Evolutionary conservation across 495 filamentous ascomycete species (phyloP).

Genomic region (Podospora anserina): DNA sequence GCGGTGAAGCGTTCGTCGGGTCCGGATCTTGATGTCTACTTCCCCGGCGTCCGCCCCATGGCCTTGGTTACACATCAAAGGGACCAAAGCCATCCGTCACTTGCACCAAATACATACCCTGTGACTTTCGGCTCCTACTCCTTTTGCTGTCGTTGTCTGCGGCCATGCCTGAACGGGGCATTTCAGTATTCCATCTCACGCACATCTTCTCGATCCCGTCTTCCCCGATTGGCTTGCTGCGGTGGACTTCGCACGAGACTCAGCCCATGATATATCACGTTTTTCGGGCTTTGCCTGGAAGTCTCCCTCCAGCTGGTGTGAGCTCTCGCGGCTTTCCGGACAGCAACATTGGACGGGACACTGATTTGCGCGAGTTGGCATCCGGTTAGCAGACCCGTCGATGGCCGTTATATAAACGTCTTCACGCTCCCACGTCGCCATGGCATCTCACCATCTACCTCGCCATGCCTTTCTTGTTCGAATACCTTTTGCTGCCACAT

Average conservation of each 20-base stretch:
- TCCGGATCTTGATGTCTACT: slow-evolving; percentile 1
- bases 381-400: neutral
- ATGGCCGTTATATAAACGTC: neutral
- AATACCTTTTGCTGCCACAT: neutral
- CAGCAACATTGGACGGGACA: neutral
- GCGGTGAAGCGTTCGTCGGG: neutral
- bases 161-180: neutral
- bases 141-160: neutral
- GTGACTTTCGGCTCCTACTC: neutral
- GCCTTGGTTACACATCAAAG: slow-evolving; percentile 5
- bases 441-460: neutral
- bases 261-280: neutral
- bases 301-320: neutral
- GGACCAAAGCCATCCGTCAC: neutral
- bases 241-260: neutral
- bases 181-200: neutral
- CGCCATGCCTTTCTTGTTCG: neutral
- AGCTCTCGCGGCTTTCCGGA: neutral
- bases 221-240: neutral
- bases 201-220: neutral
- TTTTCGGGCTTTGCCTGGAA: neutral
- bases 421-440: neutral
- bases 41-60: neutral
- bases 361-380: neutral
- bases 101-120: neutral